Evolutionary conservation across 768 basidiomycete species (phyloP).

Genomic region (Dendrothele bispora): DNA sequence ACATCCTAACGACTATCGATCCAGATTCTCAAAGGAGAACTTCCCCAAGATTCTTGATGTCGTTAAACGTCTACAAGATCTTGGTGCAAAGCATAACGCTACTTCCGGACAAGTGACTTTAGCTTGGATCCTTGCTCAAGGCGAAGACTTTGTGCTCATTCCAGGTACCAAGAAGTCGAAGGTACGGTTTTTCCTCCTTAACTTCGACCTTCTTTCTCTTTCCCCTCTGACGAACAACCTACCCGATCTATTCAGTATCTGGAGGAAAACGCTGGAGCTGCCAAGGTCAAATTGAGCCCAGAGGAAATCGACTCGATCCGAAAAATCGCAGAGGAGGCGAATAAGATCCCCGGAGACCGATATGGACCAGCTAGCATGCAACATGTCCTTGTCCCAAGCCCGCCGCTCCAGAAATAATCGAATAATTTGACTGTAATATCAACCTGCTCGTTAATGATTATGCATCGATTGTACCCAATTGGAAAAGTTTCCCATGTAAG

Average conservation of each 20-base stretch:
- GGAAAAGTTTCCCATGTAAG: too few relatives aligned
- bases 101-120: conserved; percentile 48
- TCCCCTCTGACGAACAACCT: too few relatives aligned
- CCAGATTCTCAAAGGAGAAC: conserved; percentile 38
- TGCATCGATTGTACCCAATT: too few relatives aligned
- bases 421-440: too few relatives aligned
- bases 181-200: conserved; percentile 11
- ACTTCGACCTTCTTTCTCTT: neutral
- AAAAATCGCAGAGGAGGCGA: conserved; percentile 24
- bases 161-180: conserved; percentile 41
- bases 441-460: too few relatives aligned
- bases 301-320: conserved; percentile 39
- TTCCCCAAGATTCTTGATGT: conserved; percentile 47
- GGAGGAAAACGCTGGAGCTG: conserved; percentile 44
- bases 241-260: conserved; percentile 41
- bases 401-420: conserved; percentile 2
- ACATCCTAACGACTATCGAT: too few relatives aligned
- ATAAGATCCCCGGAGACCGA: conserved; percentile 4
- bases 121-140: conserved; percentile 50
- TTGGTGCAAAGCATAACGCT: conserved; percentile 38
- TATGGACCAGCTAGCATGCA: neutral
- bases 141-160: conserved; percentile 41
- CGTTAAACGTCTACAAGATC: conserved; percentile 35
- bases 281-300: conserved; percentile 28
- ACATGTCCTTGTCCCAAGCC: neutral